A percentile compares a stretch with the other conserved stretches of the same genome.
phyloP scores from a whole-genome alignment of 192 early-diverging fungal genomes.

The Entomortierella beljakovae region DNA sequence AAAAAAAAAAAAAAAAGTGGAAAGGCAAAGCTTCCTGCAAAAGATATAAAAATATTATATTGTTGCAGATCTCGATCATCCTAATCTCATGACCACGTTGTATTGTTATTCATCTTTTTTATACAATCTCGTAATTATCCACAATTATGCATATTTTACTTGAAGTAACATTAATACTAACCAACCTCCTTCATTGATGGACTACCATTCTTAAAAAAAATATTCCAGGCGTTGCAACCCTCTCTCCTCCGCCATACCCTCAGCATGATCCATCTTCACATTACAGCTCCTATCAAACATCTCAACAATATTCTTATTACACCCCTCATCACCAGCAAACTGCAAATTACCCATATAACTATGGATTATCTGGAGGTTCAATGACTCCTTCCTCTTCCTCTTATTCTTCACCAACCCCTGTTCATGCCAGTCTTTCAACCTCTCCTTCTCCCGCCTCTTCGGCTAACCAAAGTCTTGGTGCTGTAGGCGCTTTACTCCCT shows the following conservation, averaged over 20 bases:
- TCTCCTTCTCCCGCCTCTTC: constrained; percentile 35
- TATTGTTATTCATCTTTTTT: neutral
- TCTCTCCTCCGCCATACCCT: constrained; percentile 27
- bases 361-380: constrained; percentile 26
- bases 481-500: constrained; percentile 33
- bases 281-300: constrained; percentile 22
- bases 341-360: constrained; percentile 12
- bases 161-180: too few relatives aligned
- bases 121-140: neutral
- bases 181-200: neutral
- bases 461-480: constrained; percentile 30
- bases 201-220: neutral
- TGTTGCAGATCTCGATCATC: constrained; percentile 21
- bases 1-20: constrained; percentile 2
- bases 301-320: constrained; percentile 27
- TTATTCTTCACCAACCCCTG: constrained; percentile 31
- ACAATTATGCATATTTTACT: too few relatives aligned
- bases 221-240: constrained; percentile 10
- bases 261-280: constrained; percentile 43
- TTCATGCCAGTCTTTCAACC: constrained; percentile 32
- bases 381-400: constrained; percentile 31
- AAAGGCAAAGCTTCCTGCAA: neutral
- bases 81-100: constrained; percentile 13
- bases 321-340: constrained; percentile 18
- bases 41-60: neutral